phyloP scores from a whole-genome alignment of 257 asterid species.

The Fraxinus cuspidata region DNA sequence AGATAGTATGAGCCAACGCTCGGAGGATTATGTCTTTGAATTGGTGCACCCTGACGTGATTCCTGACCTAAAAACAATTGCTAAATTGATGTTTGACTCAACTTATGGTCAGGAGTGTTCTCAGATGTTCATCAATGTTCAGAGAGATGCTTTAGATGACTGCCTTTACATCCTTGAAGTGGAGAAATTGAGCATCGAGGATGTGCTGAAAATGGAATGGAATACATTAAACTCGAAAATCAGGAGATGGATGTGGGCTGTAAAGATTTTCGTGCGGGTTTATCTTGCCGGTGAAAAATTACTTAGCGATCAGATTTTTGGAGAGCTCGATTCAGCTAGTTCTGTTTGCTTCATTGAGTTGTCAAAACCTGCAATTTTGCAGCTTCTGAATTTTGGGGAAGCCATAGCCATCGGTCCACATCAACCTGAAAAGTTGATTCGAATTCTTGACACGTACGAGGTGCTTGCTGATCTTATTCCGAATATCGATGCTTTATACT shows the following conservation, averaged over 20 bases:
- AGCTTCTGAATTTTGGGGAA: constrained; percentile 73
- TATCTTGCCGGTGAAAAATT: constrained; percentile 79
- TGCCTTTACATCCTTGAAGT: constrained; percentile 79
- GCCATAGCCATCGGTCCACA: constrained; percentile 85
- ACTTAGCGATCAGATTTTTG: constrained; percentile 78
- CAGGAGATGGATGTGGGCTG: constrained; percentile 86
- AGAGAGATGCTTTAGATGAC: constrained; percentile 86
- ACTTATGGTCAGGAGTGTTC: constrained; percentile 81
- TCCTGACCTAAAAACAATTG: constrained; percentile 65
- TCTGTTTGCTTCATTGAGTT: constrained; percentile 66
- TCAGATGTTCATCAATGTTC: constrained; percentile 64
- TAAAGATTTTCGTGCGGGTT: constrained; percentile 78
- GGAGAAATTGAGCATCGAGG: constrained; percentile 82
- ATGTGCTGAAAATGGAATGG: constrained; percentile 93
- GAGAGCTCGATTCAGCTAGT: constrained; percentile 57
- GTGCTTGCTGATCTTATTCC: constrained; percentile 70
- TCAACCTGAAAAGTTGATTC: constrained; percentile 77
- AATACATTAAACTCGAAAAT: constrained; percentile 64
- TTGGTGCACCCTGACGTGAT: constrained; percentile 65
- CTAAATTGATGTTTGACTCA: constrained; percentile 72
- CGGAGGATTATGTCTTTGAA: constrained; percentile 68
- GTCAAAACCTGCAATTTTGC: constrained; percentile 64
- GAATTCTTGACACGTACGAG: constrained; percentile 89
- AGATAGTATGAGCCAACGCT: constrained; percentile 66
- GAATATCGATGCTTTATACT: constrained; percentile 51